Base-by-base conservation (phyloP, 164 flowering plant species). In the Platanus orientalis region DNA sequence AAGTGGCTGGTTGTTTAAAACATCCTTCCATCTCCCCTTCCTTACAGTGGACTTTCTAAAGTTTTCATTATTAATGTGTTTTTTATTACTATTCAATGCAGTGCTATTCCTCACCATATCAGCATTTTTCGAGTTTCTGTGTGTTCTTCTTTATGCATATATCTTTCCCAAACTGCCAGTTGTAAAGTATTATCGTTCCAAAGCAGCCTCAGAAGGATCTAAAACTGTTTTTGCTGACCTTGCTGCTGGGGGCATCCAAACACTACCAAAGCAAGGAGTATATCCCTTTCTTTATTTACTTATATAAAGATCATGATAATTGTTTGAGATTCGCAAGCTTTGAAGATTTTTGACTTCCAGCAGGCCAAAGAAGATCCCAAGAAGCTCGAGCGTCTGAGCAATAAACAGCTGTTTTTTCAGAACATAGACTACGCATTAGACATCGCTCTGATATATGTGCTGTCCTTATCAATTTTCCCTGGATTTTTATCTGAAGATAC, bases 401-500 rank as follows among this genome's bases (percentile, higher is more conserved):
- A 69, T 42, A 85, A 81, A 63, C 70, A 78, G 36, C 55, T 85
- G 11, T 29, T 83, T 45, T 4, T 75, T 12, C 61, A 81, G 68
- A 85, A 83, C 57, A 50, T 75, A 19, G 90, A 85, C 66, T 83
- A 81, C 61, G 69, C 64, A 23, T 11, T 71, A 13, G 84, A 75
- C 64, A 29, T 83, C 69, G 78, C 45, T 68, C 66, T 85, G 65
- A 81, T 83, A 48, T 85, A 80, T 64, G 79, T 80, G 4, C 64
- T 85, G 40, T 81, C 88, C 3, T 61, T 85, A 47, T 81, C 90
- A 36, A 81, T 85, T 56, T 77, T 83, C 65, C 88, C 90, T 7
- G 88, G 88, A 2, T 85, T 85, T 73, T 54, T 85, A 42, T 80
- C 59, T 49, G 90, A 85, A 58, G 74, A 85, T 62, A 85, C 86